These are phyloP conservation scores for Orbilia javanica DNA, from an alignment of 2,329 filamentous ascomycete species.

Conservation along the genomic window DNA sequence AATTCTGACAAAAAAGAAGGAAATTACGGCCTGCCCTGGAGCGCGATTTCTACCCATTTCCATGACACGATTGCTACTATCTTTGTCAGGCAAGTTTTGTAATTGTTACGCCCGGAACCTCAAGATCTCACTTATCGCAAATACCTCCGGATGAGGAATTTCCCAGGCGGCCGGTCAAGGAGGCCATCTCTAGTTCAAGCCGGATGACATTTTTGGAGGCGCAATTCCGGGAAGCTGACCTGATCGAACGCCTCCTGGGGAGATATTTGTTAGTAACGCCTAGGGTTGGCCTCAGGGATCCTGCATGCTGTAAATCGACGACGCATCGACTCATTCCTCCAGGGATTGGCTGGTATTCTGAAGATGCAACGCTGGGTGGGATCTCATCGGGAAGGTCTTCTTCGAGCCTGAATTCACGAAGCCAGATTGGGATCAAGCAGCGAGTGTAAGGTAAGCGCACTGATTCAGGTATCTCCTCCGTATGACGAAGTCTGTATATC, in stretches of 20 bases:
- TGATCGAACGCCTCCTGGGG: constrained; percentile 43
- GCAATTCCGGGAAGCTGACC: constrained; percentile 57
- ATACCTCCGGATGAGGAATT: constrained; percentile 52
- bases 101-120: constrained; percentile 29
- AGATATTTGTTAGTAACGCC: constrained; percentile 36
- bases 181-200: constrained; percentile 20
- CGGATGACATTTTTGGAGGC: constrained; percentile 52
- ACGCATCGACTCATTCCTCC: constrained; percentile 53
- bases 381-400: constrained; percentile 54
- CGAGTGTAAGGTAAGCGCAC: constrained; percentile 50
- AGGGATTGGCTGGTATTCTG: constrained; percentile 47
- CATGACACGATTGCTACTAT: constrained; percentile 50
- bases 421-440: constrained; percentile 10
- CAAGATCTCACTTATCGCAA: constrained; percentile 51
- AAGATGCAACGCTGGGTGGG: constrained; percentile 45
- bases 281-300: constrained; percentile 37
- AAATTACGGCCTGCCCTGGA: constrained; percentile 40
- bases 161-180: constrained; percentile 12
- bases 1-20: constrained; percentile 44
- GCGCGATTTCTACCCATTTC: constrained; percentile 47
- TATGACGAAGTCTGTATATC: constrained; percentile 7
- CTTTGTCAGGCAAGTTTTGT: constrained; percentile 49
- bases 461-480: constrained; percentile 24
- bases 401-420: constrained; percentile 34
- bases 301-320: constrained; percentile 35